Evolutionary conservation across 495 filamentous ascomycete species (phyloP), one percentile per base, ranked within the genome.

Genomic region (Xylaria nigripes): DNA sequence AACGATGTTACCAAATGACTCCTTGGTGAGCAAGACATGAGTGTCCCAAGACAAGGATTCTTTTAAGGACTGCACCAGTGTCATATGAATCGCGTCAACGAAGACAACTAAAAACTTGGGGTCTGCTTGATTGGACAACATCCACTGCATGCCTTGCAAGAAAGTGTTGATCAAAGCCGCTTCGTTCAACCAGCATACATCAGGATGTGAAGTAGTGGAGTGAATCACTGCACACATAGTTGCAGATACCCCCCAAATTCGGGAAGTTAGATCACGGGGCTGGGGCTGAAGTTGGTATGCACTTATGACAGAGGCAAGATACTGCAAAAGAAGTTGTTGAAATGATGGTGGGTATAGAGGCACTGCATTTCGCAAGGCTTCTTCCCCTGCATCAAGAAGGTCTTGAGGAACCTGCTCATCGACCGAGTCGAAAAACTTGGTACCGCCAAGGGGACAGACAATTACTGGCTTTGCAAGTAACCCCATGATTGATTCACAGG

Each of bases 341-440:
- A 70, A 74, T 5, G 67, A 68, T 3, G 67, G 58, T 6, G 66
- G 65, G 30, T 72, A 73, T 32, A 57, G 54, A 54, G 61, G 58
- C 24, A 72, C 69, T 21, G 70, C 61, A 15, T 65, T 62, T 9
- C 63, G 68, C n/a, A 76, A 48, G 21, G 70, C 71, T 15, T 64
- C 51, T 36, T 72, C 67, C 1, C 62, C 66, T 42, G 73, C 69
- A 46, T 73, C 69, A 23, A 70, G 66, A 19, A 76, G 51, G 24
- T 61, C 57, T 55, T 68, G 51, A 10, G 65, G 56, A 30, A 74
- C 72, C 22, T 25, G 62, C 59, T 57, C 51, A 8, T 47, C 29
- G 15, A 36, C 18, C 16, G 29, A 40, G 43, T 57, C 40, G 13
- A 51, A 48, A 25, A 42, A 48, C 23, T 55, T 49, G n/a, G 19